Evolutionary conservation across 805 yeast species (phyloP).

Genomic region (Candida hispaniensis): DNA sequence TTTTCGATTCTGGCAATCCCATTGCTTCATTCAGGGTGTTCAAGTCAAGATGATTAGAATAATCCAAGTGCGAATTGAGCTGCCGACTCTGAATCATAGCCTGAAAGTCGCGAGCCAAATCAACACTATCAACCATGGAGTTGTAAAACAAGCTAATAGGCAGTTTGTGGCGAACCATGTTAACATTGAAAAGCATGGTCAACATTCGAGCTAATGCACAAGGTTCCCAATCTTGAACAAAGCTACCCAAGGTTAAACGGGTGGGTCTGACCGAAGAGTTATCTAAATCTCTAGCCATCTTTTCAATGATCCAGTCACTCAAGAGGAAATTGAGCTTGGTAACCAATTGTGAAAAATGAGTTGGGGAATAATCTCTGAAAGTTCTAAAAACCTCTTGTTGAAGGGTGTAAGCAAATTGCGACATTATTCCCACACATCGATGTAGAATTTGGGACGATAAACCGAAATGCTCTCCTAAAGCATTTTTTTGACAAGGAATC

Average conservation of each 20-base stretch:
- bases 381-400: background rate
- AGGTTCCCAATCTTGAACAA: conserved; percentile 63
- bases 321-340: too few relatives aligned
- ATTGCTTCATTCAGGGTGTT: conserved; percentile 1
- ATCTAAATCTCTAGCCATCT: too few relatives aligned
- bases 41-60: background rate
- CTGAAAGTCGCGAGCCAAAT: conserved; percentile 70
- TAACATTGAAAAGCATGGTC: conserved; percentile 46
- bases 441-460: conserved; percentile 6
- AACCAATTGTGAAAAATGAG: too few relatives aligned
- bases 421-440: background rate
- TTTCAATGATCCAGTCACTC: too few relatives aligned
- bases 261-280: too few relatives aligned
- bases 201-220: conserved; percentile 52
- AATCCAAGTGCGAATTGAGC: too few relatives aligned
- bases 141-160: conserved; percentile 54
- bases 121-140: conserved; percentile 67
- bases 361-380: conserved; percentile 1
- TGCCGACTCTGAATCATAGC: conserved; percentile 43
- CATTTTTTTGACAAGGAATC: conserved; percentile 6
- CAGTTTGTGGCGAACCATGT: conserved; percentile 28
- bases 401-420: background rate
- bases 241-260: too few relatives aligned
- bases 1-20: conserved; percentile 5
- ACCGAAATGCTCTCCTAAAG: background rate